Conservation (phyloP, 2,329 filamentous ascomycete species). For the Colletotrichum theobromicola region DNA sequence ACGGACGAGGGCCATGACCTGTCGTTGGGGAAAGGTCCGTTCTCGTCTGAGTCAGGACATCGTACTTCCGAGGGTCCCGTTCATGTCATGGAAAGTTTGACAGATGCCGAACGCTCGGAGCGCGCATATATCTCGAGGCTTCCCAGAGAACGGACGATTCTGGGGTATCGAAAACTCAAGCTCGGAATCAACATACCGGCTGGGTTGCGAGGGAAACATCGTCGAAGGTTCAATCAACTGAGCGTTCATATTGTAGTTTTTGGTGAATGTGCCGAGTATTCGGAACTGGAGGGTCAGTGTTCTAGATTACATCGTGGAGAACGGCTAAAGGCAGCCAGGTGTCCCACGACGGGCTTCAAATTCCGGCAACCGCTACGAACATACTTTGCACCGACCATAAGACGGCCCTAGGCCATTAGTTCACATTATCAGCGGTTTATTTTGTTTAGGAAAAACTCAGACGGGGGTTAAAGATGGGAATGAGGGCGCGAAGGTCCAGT, state of each 20-base stretch:
- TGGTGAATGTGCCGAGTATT: too few species aligned
- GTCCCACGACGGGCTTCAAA: not conserved
- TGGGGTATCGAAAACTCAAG: not conserved
- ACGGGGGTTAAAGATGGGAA: too few species aligned
- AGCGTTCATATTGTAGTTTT: too few species aligned
- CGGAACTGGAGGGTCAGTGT: too few species aligned
- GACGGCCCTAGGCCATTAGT: not conserved
- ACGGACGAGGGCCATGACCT: not conserved
- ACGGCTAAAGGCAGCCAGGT: not conserved
- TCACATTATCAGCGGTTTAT: fast-evolving
- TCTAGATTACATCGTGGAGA: not conserved
- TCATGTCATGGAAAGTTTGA: not conserved
- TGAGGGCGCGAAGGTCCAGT: not conserved
- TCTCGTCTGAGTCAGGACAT: not conserved
- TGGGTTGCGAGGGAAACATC: not conserved
- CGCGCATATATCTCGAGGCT: not conserved
- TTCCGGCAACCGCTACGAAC: not conserved
- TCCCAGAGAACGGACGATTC: not conserved
- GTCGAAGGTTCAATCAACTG: not conserved
- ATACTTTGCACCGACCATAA: not conserved
- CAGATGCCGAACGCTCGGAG: not conserved
- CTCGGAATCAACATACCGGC: not conserved
- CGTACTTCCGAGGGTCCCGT: not conserved
- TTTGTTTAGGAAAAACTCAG: not conserved
- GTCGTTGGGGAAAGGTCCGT: not conserved